Conservation (phyloP, 2,329 filamentous ascomycete genomes). For the Berkeleyomyces basicola region DNA sequence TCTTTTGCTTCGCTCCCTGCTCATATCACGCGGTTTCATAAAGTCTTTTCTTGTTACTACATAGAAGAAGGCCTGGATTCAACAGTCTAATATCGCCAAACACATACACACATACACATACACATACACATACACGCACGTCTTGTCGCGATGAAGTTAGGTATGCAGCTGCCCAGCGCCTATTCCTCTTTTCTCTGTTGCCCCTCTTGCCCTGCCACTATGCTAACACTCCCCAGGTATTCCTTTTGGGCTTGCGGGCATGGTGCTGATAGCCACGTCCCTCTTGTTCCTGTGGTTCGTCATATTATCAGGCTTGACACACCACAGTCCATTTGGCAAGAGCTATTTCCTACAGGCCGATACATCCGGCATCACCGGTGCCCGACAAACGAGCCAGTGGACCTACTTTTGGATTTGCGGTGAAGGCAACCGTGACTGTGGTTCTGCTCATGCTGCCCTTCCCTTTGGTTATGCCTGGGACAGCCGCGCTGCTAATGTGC, state of each 20-base stretch:
- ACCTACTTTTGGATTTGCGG: slow-evolving; percentile 79
- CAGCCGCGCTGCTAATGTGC: slow-evolving; percentile 27
- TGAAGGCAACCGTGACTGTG: slow-evolving; percentile 46
- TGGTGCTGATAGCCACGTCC: slow-evolving; percentile 33
- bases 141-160: neutral
- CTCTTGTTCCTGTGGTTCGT: slow-evolving; percentile 41
- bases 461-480: slow-evolving; percentile 58
- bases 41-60: neutral
- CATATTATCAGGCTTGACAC: slow-evolving; percentile 37
- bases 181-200: neutral
- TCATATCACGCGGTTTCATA: neutral
- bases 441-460: slow-evolving; percentile 41
- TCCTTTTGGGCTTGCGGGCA: slow-evolving; percentile 13
- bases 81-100: neutral
- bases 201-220: neutral
- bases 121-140: neutral
- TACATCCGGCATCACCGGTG: slow-evolving; percentile 54
- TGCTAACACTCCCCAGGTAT: neutral
- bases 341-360: slow-evolving; percentile 78
- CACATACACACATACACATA: neutral
- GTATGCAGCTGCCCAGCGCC: neutral
- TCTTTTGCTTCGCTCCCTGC: neutral
- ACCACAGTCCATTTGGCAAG: slow-evolving; percentile 41
- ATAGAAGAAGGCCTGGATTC: neutral
- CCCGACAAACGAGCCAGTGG: slow-evolving; percentile 59